Percentiles rank a stretch among this genome's conserved stretches.
phyloP scores from a whole-genome alignment of 768 basidiomycete species.

The Serendipita vermifera region DNA sequence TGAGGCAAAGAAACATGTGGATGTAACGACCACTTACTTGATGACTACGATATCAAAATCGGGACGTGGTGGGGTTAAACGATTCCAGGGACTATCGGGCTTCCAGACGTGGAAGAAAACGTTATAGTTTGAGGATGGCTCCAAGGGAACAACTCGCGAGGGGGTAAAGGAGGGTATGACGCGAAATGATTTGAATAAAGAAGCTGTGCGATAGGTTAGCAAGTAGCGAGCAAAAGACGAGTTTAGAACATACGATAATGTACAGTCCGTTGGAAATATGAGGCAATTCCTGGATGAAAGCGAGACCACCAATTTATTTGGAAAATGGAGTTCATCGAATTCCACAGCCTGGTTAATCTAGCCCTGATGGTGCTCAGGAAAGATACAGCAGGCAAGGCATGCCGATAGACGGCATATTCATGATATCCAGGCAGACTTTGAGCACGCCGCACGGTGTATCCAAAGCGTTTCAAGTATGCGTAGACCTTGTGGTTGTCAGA shows the following conservation, averaged over 20 bases:
- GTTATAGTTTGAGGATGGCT: slow-evolving; percentile 45
- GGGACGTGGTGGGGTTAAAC: slow-evolving; percentile 59
- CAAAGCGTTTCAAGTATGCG: slow-evolving; percentile 81
- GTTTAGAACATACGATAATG: slow-evolving; percentile 35
- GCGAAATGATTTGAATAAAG: slow-evolving; percentile 54
- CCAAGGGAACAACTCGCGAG: background rate
- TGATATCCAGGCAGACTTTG: slow-evolving; percentile 35
- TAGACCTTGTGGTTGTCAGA: slow-evolving; percentile 48
- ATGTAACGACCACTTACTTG: slow-evolving; percentile 40
- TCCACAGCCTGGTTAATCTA: slow-evolving; percentile 24
- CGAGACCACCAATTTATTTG: slow-evolving; percentile 20
- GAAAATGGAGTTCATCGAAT: slow-evolving; percentile 23
- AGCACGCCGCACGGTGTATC: slow-evolving; percentile 78
- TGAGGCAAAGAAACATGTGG: background rate
- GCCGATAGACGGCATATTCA: slow-evolving; percentile 34
- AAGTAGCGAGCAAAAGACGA: background rate
- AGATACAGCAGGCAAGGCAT: slow-evolving; percentile 26
- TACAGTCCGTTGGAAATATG: slow-evolving; percentile 44
- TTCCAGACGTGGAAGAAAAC: slow-evolving; percentile 89
- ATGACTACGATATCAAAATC: slow-evolving; percentile 82
- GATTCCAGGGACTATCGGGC: slow-evolving; percentile 73
- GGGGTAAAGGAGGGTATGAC: slow-evolving; percentile 37
- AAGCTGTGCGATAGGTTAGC: slow-evolving; percentile 31
- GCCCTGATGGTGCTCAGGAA: background rate
- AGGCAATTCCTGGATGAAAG: slow-evolving; percentile 32